Evolutionary conservation across 2,329 filamentous ascomycete species (phyloP), one percentile per base, ranked within the genome.

Genomic region (Pseudogymnoascus sp.): DNA sequence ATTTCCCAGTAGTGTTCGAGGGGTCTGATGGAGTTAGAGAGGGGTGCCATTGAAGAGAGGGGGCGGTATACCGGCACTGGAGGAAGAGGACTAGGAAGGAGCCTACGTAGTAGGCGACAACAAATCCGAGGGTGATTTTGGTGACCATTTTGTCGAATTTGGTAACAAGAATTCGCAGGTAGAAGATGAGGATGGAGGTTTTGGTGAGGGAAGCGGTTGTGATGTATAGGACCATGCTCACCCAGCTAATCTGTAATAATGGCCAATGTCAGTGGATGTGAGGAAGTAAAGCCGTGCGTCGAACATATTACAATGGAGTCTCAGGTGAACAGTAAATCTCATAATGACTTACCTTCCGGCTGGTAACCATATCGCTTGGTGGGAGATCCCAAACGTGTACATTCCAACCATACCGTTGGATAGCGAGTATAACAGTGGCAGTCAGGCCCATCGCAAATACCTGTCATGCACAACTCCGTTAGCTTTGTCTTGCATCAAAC

Each of bases 321-420:
- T 11, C 5, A 31, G 43, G 24, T 16, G 46, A 33, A 56, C 16
- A 19, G 8, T 12, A 33, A 33, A 19, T 33, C 16, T 5, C 11
- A 26, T 19, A 53, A 14, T 33, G 3, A 7, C 46, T 33, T 37
- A 60, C 59, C 31, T 40, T 37, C 19, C 59, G 33, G 19, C 33
- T 38, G 12, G 24, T 40, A 19, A 60, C 37, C 33, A 41, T 28
- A 22, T 38, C 33, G 4, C 10, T 38, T n/a, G 33, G 33, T 60
- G 33, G 33, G 33, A 60, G 59, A 65, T 79, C 77, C 76, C 76
- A 78, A 12, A 77, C 65, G 64, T 78, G 77, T 46, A 76, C 70
- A 61, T 76, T 72, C 73, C 73, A 76, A 4, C 73, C 72, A 62
- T 70, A 76, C 2, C 65, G 33, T 11, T 71, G 65, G 2, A 73